Evolutionary conservation across 192 early-diverging fungal species (phyloP).

Genomic region (Backusella circina): DNA sequence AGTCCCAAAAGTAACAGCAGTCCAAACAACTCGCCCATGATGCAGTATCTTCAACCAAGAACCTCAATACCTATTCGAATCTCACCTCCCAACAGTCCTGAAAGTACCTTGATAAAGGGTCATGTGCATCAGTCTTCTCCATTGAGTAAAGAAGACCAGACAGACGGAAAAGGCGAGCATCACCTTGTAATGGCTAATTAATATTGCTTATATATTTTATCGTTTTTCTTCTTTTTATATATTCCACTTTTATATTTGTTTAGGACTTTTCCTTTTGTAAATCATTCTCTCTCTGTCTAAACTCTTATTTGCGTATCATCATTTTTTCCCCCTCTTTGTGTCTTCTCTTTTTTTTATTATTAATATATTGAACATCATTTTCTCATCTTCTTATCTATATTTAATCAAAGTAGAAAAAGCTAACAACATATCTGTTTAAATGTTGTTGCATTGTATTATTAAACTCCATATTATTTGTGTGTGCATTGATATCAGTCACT

Average conservation of each 20-base stretch:
- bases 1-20: slow-evolving; percentile 3
- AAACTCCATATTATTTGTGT: not conserved
- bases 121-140: slow-evolving; percentile 13
- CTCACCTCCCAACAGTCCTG: slow-evolving; percentile 34
- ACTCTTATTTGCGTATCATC: not conserved
- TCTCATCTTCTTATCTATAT: not conserved
- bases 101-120: not conserved
- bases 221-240: not conserved
- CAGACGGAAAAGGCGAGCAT: not conserved
- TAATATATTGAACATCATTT: not conserved
- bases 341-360: not conserved
- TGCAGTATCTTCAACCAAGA: slow-evolving; percentile 31
- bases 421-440: too few relatives aligned
- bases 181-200: not conserved
- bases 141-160: slow-evolving; percentile 14
- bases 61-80: slow-evolving; percentile 31
- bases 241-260: not conserved
- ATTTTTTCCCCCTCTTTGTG: not conserved
- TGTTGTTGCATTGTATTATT: too few relatives aligned
- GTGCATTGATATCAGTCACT: not conserved
- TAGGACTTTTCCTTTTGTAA: not conserved
- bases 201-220: not conserved
- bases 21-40: slow-evolving; percentile 19
- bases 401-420: too few relatives aligned
- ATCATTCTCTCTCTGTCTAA: not conserved